Percentiles rank a stretch among this genome's conserved stretches.
Conservation (phyloP, 2,329 filamentous ascomycete species). For the Diaporthe sp. region DNA sequence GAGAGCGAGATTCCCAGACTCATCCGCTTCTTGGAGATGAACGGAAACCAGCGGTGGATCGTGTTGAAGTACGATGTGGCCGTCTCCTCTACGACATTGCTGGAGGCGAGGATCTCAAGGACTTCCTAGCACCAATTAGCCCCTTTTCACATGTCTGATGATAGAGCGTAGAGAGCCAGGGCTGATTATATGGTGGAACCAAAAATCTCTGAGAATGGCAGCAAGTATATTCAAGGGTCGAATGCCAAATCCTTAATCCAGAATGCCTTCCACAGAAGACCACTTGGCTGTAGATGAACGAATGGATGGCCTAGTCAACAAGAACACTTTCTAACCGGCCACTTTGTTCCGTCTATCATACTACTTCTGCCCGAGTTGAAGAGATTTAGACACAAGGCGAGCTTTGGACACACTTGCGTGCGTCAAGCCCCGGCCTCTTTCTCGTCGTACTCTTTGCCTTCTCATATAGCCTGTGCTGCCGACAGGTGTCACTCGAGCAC, state of each 20-base stretch:
- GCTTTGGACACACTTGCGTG: neutral
- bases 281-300: neutral
- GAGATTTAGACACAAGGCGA: neutral
- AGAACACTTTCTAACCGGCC: neutral
- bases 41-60: constrained; percentile 62
- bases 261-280: neutral
- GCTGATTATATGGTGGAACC: neutral
- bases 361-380: neutral
- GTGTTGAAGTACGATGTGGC: constrained; percentile 58
- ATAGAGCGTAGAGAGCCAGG: neutral
- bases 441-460: neutral
- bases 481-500: constrained; percentile 24
- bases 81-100: constrained; percentile 52
- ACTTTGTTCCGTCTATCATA: neutral
- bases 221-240: neutral
- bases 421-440: neutral
- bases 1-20: constrained; percentile 56
- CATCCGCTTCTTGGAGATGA: constrained; percentile 61
- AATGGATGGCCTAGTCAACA: neutral
- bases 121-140: constrained; percentile 50
- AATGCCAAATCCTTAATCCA: neutral
- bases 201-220: neutral
- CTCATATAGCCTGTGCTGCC: neutral
- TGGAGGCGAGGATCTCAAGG: constrained; percentile 55
- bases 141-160: neutral